A percentile compares a stretch with the other conserved stretches of the same genome.
phyloP scores from a whole-genome alignment of 768 basidiomycete species.

The Hemileccinum impolitum region DNA sequence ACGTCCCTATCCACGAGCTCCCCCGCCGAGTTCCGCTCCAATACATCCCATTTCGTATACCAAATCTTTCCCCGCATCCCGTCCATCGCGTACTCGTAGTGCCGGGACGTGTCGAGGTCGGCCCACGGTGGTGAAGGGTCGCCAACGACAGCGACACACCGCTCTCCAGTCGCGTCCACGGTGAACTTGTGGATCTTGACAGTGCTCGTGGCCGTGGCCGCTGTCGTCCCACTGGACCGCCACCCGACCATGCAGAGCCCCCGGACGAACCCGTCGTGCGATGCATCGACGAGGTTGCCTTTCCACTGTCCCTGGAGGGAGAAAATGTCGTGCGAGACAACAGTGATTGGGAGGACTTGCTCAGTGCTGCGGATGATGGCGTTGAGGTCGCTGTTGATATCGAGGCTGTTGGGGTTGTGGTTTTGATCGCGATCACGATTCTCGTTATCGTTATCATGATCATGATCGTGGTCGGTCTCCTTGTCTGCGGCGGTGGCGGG shows the following conservation, averaged over 20 bases:
- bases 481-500: not conserved
- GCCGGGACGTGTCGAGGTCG: not conserved
- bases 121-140: slow-evolving; percentile 8
- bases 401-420: not conserved
- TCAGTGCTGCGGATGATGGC: slow-evolving; percentile 7
- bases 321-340: slow-evolving; percentile 9
- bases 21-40: slow-evolving; percentile 1
- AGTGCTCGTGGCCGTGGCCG: not conserved
- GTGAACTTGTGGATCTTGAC: slow-evolving; percentile 12
- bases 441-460: not conserved
- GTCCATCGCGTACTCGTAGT: slow-evolving; percentile 10
- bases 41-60: slow-evolving; percentile 5
- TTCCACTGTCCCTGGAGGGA: slow-evolving; percentile 10
- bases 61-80: slow-evolving; percentile 13
- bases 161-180: slow-evolving; percentile 17
- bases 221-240: not conserved
- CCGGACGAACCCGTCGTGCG: slow-evolving; percentile 14
- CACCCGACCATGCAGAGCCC: slow-evolving; percentile 5
- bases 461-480: not conserved
- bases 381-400: not conserved
- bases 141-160: slow-evolving; percentile 11
- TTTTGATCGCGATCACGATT: not conserved
- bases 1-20: slow-evolving; percentile 1
- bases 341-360: slow-evolving; percentile 8
- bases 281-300: slow-evolving; percentile 14